phyloP scores from a whole-genome alignment of 805 yeast genomes.

The Ogataea methanolica region DNA sequence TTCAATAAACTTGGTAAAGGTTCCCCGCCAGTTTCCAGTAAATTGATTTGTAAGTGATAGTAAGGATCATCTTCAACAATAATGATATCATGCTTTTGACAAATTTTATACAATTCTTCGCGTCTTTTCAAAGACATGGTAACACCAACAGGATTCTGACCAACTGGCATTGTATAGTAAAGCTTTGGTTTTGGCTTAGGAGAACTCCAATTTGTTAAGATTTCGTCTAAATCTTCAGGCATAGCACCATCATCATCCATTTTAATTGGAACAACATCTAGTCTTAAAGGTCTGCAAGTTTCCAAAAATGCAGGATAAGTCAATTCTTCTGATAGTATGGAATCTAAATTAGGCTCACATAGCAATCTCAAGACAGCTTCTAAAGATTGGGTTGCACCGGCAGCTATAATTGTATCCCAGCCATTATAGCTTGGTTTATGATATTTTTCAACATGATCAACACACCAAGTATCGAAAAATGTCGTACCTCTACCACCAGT shows the following conservation, averaged over 20 bases:
- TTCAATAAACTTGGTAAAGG: constrained; percentile 61
- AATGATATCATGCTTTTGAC: constrained; percentile 62
- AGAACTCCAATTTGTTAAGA: constrained; percentile 61
- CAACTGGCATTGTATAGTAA: constrained; percentile 70
- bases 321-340: constrained; percentile 77
- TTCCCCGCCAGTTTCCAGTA: constrained; percentile 38
- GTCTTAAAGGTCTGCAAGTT: constrained; percentile 69
- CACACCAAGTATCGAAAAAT: constrained; percentile 37
- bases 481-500: constrained; percentile 45
- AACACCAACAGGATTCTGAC: constrained; percentile 84
- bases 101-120: constrained; percentile 50
- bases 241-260: constrained; percentile 77
- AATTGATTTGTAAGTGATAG: constrained; percentile 63
- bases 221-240: constrained; percentile 60
- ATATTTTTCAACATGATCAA: constrained; percentile 36
- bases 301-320: constrained; percentile 83
- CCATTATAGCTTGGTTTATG: constrained; percentile 45
- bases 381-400: constrained; percentile 91
- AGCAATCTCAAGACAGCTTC: constrained; percentile 79
- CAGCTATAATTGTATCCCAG: constrained; percentile 69
- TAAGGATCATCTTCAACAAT: constrained; percentile 86
- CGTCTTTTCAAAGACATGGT: constrained; percentile 57
- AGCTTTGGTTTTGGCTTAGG: constrained; percentile 44
- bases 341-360: constrained; percentile 65
- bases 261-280: constrained; percentile 64